Evolutionary conservation across 2,329 filamentous ascomycete genomes (phyloP), one percentile per base, ranked within the genome.

Genomic region (Aureobasidium sp.): DNA sequence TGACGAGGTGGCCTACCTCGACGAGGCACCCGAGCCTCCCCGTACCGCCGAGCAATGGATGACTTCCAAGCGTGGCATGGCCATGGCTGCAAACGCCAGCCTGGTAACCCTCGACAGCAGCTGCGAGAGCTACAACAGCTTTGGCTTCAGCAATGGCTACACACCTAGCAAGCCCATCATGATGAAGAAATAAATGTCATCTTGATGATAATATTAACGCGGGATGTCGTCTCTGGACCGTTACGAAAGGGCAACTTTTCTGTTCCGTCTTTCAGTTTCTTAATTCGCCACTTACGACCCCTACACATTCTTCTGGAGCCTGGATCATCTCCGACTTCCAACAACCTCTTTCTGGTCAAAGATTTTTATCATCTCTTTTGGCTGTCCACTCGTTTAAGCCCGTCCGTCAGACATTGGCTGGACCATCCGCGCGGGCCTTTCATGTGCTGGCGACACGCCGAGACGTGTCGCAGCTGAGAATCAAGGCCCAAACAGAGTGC

Each of bases 1-100:
- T 51, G 61, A 64, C 49, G 47, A 60, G 7, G 66, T 65, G n/a
- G 63, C 65, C 25, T 71, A 67, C 57, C 65, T 73, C 43, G 65
- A 63, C 54, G 69, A 71, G 53, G 66, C 71, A 42, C 71, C 70
- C 38, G 64, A 67, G 35, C 70, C 72, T 42, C 72, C 71, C 46
- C 61, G 71, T 43, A 61, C 67, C 37, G 69, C 71, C 4, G 69
- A 69, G 57, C 64, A 64, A n/a, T 73, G 68, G 69, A 61, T 71
- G 53, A 46, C 33, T 21, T 38, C 42, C 43, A 47, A 49, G 42
- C 43, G 55, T 31, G 55, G 55, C 17, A 58, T 58, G 55, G 68
- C 69, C 2, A 68, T 69, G 25, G 61, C 43, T 60, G 59, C 55
- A 10, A 58, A 29, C 21, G 60, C 27, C 11, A 58, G 55, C 61